A percentile compares a stretch with the other conserved stretches of the same genome.
Conservation (phyloP, 495 filamentous ascomycete species). For the Penicillium flavigenum region DNA sequence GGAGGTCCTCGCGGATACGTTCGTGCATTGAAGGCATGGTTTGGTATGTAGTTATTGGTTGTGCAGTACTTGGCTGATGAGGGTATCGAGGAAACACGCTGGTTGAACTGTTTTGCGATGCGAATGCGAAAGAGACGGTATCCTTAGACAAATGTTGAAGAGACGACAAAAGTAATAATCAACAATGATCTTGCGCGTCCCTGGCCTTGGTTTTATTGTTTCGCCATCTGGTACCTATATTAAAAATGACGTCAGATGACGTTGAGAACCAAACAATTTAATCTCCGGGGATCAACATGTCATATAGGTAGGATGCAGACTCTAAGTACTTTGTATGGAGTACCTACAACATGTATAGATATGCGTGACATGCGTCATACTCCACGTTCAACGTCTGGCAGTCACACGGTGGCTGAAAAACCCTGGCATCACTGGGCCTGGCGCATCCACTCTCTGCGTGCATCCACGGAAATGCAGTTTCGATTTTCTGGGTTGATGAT, state of each 20-base stretch:
- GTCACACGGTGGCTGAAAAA: conserved; percentile 23
- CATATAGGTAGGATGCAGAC: not conserved
- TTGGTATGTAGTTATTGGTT: conserved; percentile 2
- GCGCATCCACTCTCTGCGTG: not conserved
- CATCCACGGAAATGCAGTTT: not conserved
- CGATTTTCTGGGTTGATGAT: not conserved
- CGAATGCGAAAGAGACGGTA: not conserved
- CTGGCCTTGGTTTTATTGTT: conserved; percentile 14
- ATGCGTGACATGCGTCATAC: conserved; percentile 29
- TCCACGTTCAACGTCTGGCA: conserved; percentile 12
- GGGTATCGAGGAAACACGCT: not conserved
- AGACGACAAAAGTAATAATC: not conserved
- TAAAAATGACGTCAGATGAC: conserved; percentile 32
- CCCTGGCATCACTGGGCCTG: conserved; percentile 19
- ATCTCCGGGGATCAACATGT: conserved; percentile 16
- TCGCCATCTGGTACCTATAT: conserved; percentile 12
- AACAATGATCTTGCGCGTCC: not conserved
- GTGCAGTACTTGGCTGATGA: not conserved
- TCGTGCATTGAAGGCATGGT: conserved; percentile 46
- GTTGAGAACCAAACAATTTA: conserved; percentile 13
- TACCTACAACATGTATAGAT: not conserved
- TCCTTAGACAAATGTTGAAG: not conserved
- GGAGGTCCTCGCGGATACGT: conserved; percentile 44
- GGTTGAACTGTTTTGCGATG: not conserved
- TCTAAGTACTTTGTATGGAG: not conserved